A percentile compares a stretch with the other conserved stretches of the same genome.
Conservation (phyloP, 139 green algal genomes). For the Cymbomonas tetramitiformis region DNA sequence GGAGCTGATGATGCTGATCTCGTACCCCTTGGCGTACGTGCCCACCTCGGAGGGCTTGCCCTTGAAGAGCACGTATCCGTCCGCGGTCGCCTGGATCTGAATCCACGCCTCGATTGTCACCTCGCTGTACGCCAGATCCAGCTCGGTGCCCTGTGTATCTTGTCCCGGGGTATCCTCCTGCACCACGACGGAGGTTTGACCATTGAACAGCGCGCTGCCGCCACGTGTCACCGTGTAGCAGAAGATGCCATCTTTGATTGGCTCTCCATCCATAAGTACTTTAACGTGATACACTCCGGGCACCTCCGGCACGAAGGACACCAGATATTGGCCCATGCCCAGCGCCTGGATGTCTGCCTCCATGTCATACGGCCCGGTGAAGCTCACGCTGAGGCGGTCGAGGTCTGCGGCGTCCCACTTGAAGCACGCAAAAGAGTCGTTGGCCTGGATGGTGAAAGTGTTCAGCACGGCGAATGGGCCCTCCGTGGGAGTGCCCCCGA, state of each 20-base stretch:
- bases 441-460: slow-evolving; percentile 11
- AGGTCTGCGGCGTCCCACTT: not conserved
- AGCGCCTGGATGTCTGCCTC: not conserved
- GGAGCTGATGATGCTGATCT: slow-evolving; percentile 2
- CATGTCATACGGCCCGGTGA: slow-evolving; percentile 15
- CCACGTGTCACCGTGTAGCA: slow-evolving; percentile 14
- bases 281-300: not conserved
- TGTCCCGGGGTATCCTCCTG: not conserved
- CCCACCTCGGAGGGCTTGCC: not conserved
- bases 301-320: slow-evolving; percentile 5
- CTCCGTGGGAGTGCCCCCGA: not conserved
- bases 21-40: slow-evolving; percentile 17
- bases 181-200: slow-evolving; percentile 10
- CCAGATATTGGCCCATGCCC: slow-evolving; percentile 12
- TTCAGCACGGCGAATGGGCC: not conserved
- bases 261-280: too few relatives aligned
- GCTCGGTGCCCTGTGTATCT: too few relatives aligned
- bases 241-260: too few relatives aligned
- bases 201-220: slow-evolving; percentile 6
- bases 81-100: not conserved
- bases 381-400: slow-evolving; percentile 1
- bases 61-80: slow-evolving; percentile 18
- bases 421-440: slow-evolving; percentile 8
- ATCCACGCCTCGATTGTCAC: not conserved
- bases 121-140: slow-evolving; percentile 1